Evolutionary conservation across 495 filamentous ascomycete species (phyloP), one percentile per base, ranked within the genome.

Genomic region (Aspergillus haitiensis): DNA sequence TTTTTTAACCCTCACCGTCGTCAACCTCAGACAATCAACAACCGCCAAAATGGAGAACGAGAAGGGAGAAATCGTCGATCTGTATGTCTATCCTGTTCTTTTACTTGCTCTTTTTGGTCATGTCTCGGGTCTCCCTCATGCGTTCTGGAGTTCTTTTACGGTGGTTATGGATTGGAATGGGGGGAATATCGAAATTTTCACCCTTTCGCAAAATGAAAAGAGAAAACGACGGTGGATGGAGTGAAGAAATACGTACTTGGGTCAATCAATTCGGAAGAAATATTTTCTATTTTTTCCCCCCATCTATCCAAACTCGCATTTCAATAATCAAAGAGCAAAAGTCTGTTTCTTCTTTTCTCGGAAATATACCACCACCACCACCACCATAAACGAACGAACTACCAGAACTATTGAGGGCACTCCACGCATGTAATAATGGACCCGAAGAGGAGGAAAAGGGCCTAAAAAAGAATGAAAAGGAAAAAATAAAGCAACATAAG

Each of bases 1-100:
- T 40, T 27, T 65, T 65, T 68, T 72, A 72, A 72, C 69, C 73
- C 71, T 74, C 72, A 69, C 71, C 73, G 68, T 71, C 70, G 71
- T 69, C 72, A 70, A 73, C 72, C 60, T 65, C 65, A 78, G 69
- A 72, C 70, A 75, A 61, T 74, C 73, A 77, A 72, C 74, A 86
- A 80, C 76, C 76, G 78, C 73, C 75, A 86, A 81, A 73, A 95
- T 95, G 91, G 91, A 96, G 82, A 95, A 95, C 88, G 91, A 95
- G 81, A 91, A 91, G 82, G 93, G 94, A 84, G 92, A 97, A 76
- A 90, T 97, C 81, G 94, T 98, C 79, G 94, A 98, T 82, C 91
- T 98, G 91, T 97, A 86, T 73, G 85, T 81, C 50, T 45, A 63
- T 48, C 37, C 37, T 33, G 60, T 63, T 40, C 49, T 59, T 55